Base-by-base conservation (phyloP, 1,284 basidiomycete genomes). In the Austroboletus olivaceoglutinosus region DNA sequence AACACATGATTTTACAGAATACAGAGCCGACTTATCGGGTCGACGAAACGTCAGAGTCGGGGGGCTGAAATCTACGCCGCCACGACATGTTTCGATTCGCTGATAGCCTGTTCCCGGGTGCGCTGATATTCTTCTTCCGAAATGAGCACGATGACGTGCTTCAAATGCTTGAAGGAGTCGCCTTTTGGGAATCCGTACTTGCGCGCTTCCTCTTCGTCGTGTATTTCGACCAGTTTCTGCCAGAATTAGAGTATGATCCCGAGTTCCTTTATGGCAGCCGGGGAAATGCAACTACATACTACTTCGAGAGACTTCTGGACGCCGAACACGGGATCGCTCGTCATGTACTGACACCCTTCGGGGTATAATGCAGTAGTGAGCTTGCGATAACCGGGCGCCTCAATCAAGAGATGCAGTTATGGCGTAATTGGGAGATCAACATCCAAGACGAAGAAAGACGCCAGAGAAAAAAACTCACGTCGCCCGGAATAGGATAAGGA, bases 301-400 rank as follows among this genome's bases (percentile, higher is more conserved):
- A 81, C 74, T n/a, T 80, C 72, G 10, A 81, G 68, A 5, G 76
- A 86, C 48, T 78, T 78, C 67, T 86, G 89, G 12, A 89, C 89
- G 15, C 89, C 90, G 64, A 93, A 93, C 2, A 92, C 90, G 4
- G 78, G 74, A 60, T 91, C 91, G 52, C 80, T 89, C 12, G 69
- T 67, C 16, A 91, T 58, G 58, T 79, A 91, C 5, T 73, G 65
- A 58, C 91, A 88, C 15, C 82, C 85, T 51, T 84, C 78, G 21
- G 86, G 82, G 67, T 90, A 94, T 11, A 92, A 64, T 2, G 89
- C 82, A 0, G 91, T 93, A 19, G 77, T 73, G 37, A 94, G 79
- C 50, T 80, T 83, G 62, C 84, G 84, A 64, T 77, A 91, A 21
- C 89, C 90, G 8, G 80, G 75, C 1, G 79, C 85, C 48, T 83